These are phyloP conservation scores for Colletotrichum noveboracense DNA, from an alignment of 2,329 filamentous ascomycete species.

Conservation along the genomic window DNA sequence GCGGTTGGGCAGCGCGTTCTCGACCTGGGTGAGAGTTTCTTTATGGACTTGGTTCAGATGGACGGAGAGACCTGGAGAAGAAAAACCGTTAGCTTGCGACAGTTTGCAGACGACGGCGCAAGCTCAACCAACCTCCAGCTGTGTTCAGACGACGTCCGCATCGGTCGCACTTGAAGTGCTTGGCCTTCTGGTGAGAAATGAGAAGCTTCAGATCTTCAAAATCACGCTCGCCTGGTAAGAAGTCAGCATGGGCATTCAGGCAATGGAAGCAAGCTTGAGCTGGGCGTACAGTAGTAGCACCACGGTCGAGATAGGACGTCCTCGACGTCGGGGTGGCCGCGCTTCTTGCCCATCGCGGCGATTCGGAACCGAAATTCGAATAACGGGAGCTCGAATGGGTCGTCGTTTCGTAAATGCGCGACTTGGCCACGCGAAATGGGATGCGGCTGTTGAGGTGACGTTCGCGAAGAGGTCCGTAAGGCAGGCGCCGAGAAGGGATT, in stretches of 20 bases:
- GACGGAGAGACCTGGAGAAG: conserved; percentile 77
- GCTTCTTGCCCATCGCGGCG: conserved; percentile 80
- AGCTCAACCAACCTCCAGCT: conserved; percentile 74
- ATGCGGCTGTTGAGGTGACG: conserved; percentile 1
- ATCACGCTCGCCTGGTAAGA: conserved; percentile 76
- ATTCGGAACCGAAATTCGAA: not conserved
- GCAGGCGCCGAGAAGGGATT: conserved; percentile 14
- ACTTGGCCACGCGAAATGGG: not conserved
- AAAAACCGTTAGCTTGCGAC: conserved; percentile 16
- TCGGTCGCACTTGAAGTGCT: conserved; percentile 97
- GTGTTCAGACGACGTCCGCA: conserved; percentile 91
- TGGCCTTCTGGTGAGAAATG: conserved; percentile 97
- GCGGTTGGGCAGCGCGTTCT: conserved; percentile 89
- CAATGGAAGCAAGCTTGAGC: not conserved
- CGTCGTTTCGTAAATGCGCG: not conserved
- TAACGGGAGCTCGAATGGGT: not conserved
- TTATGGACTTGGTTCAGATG: conserved; percentile 99
- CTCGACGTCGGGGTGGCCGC: conserved; percentile 83
- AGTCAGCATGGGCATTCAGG: conserved; percentile 25
- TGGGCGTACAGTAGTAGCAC: conserved; percentile 89
- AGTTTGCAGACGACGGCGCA: not conserved
- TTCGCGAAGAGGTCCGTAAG: not conserved
- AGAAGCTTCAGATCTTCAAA: conserved; percentile 97
- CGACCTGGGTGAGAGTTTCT: conserved; percentile 83
- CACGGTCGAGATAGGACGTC: conserved; percentile 87